A percentile compares a stretch with the other conserved stretches of the same genome.
These are phyloP conservation scores for Gastrolobium bilobum DNA, from an alignment of 306 rosid species.

Conservation along the genomic window DNA sequence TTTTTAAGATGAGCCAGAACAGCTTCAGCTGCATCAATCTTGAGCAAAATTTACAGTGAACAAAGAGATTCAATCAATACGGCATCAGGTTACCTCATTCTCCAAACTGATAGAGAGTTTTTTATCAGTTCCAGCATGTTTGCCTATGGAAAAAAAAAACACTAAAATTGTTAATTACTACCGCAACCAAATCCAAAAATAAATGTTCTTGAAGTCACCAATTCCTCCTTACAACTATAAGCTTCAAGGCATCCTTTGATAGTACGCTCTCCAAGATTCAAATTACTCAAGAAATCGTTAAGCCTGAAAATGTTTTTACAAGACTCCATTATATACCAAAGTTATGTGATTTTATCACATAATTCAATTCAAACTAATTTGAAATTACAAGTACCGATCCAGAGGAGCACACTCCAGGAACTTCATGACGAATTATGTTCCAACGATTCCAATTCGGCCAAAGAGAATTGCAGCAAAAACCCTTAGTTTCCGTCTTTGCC, in stretches of 20 bases:
- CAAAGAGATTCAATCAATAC: neutral
- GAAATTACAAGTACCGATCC: constrained; percentile 70
- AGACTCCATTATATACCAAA: neutral
- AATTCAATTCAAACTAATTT: constrained; percentile 23
- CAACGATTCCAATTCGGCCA: constrained; percentile 9
- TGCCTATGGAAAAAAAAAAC: constrained; percentile 61
- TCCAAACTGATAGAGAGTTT: constrained; percentile 92
- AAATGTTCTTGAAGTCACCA: neutral
- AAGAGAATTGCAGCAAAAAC: constrained; percentile 26
- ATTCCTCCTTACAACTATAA: constrained; percentile 82
- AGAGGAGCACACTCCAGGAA: constrained; percentile 84
- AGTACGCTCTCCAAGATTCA: constrained; percentile 93
- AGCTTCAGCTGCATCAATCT: neutral
- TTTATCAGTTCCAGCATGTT: constrained; percentile 93
- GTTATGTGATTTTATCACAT: neutral
- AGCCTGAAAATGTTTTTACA: constrained; percentile 56
- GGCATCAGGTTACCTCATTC: constrained; percentile 70
- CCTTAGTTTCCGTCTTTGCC: constrained; percentile 20
- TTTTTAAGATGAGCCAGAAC: neutral
- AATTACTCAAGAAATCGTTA: constrained; percentile 74
- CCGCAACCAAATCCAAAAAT: constrained; percentile 33
- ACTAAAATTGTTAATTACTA: constrained; percentile 1
- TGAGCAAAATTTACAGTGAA: neutral
- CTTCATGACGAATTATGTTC: constrained; percentile 65
- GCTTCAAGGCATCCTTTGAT: constrained; percentile 93